phyloP scores from a whole-genome alignment of 2,329 filamentous ascomycete species.

The Nemania abortiva region DNA sequence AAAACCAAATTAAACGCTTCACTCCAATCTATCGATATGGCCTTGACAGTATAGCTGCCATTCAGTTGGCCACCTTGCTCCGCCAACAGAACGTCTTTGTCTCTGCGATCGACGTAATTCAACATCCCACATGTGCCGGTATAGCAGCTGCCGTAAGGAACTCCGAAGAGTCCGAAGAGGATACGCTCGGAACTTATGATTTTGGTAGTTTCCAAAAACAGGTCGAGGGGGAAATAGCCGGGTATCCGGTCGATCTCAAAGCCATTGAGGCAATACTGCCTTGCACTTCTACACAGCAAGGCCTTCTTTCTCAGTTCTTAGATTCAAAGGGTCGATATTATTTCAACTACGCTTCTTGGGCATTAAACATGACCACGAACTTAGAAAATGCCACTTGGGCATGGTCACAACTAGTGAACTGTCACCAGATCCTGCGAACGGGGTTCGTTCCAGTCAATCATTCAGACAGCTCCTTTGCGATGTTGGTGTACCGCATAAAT shows the following conservation, averaged over 20 bases:
- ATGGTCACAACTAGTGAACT: slow-evolving; percentile 67
- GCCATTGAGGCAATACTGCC: slow-evolving; percentile 72
- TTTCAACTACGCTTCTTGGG: slow-evolving; percentile 76
- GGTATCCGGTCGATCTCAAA: slow-evolving; percentile 35
- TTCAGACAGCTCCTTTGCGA: slow-evolving; percentile 73
- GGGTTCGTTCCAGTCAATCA: slow-evolving; percentile 76
- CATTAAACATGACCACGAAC: slow-evolving; percentile 58
- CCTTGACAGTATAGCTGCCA: slow-evolving; percentile 88
- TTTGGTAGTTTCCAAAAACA: slow-evolving; percentile 55
- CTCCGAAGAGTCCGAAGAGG: not conserved
- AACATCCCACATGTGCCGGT: slow-evolving; percentile 63
- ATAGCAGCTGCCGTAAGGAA: slow-evolving; percentile 43
- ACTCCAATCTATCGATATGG: slow-evolving; percentile 90
- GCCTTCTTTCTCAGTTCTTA: slow-evolving; percentile 81
- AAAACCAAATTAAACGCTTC: slow-evolving; percentile 64
- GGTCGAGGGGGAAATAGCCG: slow-evolving; percentile 49
- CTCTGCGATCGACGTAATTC: slow-evolving; percentile 80
- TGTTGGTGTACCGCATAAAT: slow-evolving; percentile 70
- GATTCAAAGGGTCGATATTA: slow-evolving; percentile 77
- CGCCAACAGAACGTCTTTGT: slow-evolving; percentile 69
- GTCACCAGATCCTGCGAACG: slow-evolving; percentile 80
- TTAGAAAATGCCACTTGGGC: slow-evolving; percentile 62
- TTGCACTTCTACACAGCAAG: slow-evolving; percentile 82
- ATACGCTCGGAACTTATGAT: slow-evolving; percentile 52
- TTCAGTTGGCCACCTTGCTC: slow-evolving; percentile 79